Evolutionary conservation across 2,329 filamentous ascomycete species (phyloP).

Genomic region (Exophiala spinifera): DNA sequence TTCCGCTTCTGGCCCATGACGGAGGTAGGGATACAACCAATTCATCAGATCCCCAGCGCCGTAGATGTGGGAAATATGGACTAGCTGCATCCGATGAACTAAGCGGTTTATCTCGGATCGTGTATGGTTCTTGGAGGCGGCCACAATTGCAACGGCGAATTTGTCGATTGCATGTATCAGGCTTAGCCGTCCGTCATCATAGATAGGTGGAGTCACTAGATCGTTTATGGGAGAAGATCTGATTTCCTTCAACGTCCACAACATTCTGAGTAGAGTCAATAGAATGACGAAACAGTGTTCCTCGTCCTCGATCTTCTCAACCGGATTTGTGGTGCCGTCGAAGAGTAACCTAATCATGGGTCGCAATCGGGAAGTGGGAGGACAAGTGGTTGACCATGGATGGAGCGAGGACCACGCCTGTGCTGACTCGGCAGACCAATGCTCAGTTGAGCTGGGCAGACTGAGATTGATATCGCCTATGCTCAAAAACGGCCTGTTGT

Average conservation of each 20-base stretch:
- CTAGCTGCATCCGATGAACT: background rate
- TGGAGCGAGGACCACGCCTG: conserved; percentile 7
- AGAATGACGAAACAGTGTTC: background rate
- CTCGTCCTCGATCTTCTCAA: background rate
- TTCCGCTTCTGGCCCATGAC: background rate
- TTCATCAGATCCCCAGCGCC: background rate
- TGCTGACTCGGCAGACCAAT: conserved; percentile 1
- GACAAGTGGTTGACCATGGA: background rate
- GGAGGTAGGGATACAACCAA: background rate
- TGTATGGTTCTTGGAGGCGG: background rate
- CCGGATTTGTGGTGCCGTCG: background rate
- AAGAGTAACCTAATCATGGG: background rate
- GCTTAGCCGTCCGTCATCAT: background rate
- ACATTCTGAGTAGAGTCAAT: background rate
- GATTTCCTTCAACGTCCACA: conserved; percentile 3
- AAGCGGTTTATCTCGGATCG: background rate
- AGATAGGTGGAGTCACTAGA: background rate
- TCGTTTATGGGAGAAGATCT: background rate
- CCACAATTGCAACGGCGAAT: background rate
- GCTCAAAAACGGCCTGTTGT: conserved; percentile 8
- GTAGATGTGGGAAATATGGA: background rate
- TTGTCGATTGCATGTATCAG: background rate
- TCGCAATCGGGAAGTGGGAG: background rate
- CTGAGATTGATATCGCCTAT: conserved; percentile 3
- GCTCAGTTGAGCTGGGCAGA: background rate